These are phyloP conservation scores for Fusarium avenaceum DNA, from an alignment of 2,329 filamentous ascomycete species.

Conservation along the genomic window DNA sequence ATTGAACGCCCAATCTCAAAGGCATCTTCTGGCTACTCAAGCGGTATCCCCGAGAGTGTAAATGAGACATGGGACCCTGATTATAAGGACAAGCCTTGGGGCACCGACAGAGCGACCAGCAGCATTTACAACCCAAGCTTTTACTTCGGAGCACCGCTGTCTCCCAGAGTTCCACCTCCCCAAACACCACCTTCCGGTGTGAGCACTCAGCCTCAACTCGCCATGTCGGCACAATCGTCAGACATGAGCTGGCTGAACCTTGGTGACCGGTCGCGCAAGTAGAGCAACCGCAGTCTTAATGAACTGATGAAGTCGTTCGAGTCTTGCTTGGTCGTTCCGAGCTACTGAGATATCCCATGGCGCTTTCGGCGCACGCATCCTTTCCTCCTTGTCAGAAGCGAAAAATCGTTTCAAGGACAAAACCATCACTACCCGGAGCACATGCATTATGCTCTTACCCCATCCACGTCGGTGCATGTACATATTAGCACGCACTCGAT, in stretches of 20 bases:
- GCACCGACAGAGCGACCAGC: constrained; percentile 63
- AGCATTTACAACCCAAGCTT: constrained; percentile 64
- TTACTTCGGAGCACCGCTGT: constrained; percentile 60
- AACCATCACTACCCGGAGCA: constrained; percentile 17
- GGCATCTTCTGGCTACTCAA: constrained; percentile 70
- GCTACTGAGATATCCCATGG: constrained; percentile 40
- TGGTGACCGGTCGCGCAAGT: constrained; percentile 60
- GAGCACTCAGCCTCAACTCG: constrained; percentile 65
- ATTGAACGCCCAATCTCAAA: constrained; percentile 70
- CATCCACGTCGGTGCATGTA: constrained; percentile 31
- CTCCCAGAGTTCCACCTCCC: constrained; percentile 52
- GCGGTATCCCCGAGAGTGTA: constrained; percentile 75
- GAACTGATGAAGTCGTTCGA: constrained; percentile 39
- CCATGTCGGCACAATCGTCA: constrained; percentile 64
- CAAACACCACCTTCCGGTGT: constrained; percentile 54
- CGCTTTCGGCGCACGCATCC: constrained; percentile 30
- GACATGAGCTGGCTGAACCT: constrained; percentile 89
- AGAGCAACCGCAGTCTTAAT: constrained; percentile 34
- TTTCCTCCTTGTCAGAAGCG: constrained; percentile 1
- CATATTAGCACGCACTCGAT: constrained; percentile 29
- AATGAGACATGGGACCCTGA: constrained; percentile 69
- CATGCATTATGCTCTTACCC: constrained; percentile 33
- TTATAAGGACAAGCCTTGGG: constrained; percentile 62
- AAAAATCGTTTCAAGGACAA: constrained; percentile 15
- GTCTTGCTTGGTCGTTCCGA: constrained; percentile 29